These are phyloP conservation scores for Trichoderma brevicompactum DNA, from an alignment of 2,329 filamentous ascomycete genomes.

Conservation along the genomic window DNA sequence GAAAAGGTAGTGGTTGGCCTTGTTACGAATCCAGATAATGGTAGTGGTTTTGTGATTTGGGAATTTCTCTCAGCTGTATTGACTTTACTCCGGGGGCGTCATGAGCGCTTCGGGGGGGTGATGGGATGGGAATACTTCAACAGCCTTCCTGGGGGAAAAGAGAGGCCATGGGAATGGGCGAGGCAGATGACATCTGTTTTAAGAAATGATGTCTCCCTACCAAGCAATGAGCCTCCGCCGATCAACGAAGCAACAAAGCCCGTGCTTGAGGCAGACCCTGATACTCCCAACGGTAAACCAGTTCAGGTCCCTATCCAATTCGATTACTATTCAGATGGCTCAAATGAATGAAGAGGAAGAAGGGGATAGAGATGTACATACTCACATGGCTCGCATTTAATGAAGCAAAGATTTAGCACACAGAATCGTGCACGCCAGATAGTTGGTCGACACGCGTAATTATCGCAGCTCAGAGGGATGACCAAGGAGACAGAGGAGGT, in stretches of 20 bases:
- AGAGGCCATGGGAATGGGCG: conserved; percentile 78
- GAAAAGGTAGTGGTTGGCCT: conserved; percentile 78
- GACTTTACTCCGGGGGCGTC: conserved; percentile 49
- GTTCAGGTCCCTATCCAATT: conserved; percentile 40
- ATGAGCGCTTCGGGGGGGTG: conserved; percentile 78
- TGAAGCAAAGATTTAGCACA: neutral
- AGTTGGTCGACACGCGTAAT: neutral
- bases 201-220: conserved; percentile 38
- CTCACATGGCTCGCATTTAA: neutral
- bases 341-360: conserved; percentile 3
- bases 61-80: conserved; percentile 54
- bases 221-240: neutral
- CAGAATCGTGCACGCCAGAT: neutral
- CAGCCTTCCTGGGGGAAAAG: conserved; percentile 65
- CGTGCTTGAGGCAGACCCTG: conserved; percentile 35
- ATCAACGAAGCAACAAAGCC: neutral
- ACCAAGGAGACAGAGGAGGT: neutral
- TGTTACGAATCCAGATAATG: conserved; percentile 78
- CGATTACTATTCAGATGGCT: conserved; percentile 44
- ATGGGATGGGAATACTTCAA: conserved; percentile 98
- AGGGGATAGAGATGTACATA: too few relatives aligned
- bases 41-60: conserved; percentile 56
- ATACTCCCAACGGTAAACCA: conserved; percentile 36
- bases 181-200: conserved; percentile 61
- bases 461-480: neutral